A percentile compares a stretch with the other conserved stretches of the same genome.
Conservation (phyloP, 805 yeast species). For the Myxozyma melibiosi region DNA sequence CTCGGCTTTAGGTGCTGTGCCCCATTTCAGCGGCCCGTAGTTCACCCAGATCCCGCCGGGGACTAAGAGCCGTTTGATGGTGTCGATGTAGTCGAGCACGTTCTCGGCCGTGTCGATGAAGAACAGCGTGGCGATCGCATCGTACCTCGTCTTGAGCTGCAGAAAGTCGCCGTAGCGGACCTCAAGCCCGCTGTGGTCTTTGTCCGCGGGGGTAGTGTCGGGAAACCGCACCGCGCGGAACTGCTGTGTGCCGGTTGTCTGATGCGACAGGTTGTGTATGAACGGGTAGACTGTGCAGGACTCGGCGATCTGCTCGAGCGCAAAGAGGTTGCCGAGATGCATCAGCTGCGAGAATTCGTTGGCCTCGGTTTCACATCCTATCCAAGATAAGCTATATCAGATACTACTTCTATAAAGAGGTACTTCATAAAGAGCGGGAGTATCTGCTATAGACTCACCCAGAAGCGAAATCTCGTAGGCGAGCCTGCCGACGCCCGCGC, state of each 20-base stretch:
- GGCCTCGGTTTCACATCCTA: slow-evolving; percentile 59
- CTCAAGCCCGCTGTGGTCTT: slow-evolving; percentile 4
- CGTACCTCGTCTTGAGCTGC: slow-evolving; percentile 49
- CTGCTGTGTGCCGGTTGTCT: slow-evolving; percentile 53
- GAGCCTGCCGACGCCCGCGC: slow-evolving; percentile 81
- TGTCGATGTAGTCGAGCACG: slow-evolving; percentile 69
- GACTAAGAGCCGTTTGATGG: slow-evolving; percentile 54
- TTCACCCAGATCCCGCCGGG: slow-evolving; percentile 78
- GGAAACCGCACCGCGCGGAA: slow-evolving; percentile 48
- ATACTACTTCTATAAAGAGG: not conserved
- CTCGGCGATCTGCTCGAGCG: slow-evolving; percentile 31
- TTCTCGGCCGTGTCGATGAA: slow-evolving; percentile 94
- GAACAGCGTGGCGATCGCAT: slow-evolving; percentile 55
- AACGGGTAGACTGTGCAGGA: slow-evolving; percentile 42
- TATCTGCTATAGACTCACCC: slow-evolving; percentile 15
- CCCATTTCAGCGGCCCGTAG: slow-evolving; percentile 90
- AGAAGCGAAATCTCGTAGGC: slow-evolving; percentile 54
- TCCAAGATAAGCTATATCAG: not conserved
- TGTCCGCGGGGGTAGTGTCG: slow-evolving; percentile 38
- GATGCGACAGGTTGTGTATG: slow-evolving; percentile 71
- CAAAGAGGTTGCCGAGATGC: slow-evolving; percentile 55
- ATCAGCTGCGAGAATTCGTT: slow-evolving; percentile 76
- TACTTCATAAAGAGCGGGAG: not conserved
- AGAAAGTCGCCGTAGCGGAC: slow-evolving; percentile 63
- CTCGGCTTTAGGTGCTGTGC: slow-evolving; percentile 75